A percentile compares a stretch with the other conserved stretches of the same genome.
Evolutionary conservation across 305 asterid genomes (phyloP).

Genomic region (Fraxinus floribunda): DNA sequence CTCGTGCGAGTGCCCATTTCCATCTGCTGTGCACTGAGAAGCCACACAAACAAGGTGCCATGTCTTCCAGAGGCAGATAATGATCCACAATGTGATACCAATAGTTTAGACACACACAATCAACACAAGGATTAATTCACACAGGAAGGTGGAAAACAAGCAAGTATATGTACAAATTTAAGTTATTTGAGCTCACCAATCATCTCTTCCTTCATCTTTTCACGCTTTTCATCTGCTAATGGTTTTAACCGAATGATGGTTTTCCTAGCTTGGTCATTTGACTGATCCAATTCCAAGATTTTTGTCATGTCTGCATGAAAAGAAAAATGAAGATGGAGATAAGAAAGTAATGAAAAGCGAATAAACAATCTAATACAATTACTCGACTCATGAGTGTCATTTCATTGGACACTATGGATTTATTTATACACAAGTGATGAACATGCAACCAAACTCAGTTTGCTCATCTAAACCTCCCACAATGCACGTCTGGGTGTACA

Average conservation of each 20-base stretch:
- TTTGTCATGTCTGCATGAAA: constrained; percentile 65
- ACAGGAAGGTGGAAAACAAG: background rate
- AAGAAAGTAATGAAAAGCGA: background rate
- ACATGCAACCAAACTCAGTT: background rate
- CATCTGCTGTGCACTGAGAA: background rate
- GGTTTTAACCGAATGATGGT: constrained; percentile 70
- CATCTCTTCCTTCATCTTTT: constrained; percentile 98
- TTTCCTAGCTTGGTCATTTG: constrained; percentile 78
- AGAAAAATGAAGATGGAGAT: background rate
- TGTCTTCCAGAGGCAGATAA: background rate
- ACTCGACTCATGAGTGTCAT: background rate
- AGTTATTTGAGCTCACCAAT: constrained; percentile 53
- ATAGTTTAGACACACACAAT: background rate
- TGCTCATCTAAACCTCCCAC: background rate
- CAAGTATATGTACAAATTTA: background rate
- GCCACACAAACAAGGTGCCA: background rate
- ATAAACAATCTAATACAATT: background rate
- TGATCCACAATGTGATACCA: background rate
- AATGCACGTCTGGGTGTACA: background rate
- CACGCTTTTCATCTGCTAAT: constrained; percentile 90
- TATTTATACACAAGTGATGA: background rate
- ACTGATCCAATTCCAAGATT: constrained; percentile 74
- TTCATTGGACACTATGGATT: background rate
- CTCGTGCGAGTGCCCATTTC: background rate
- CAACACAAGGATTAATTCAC: background rate